Evolutionary conservation across 805 yeast species (phyloP), one percentile per base, ranked within the genome.

Genomic region (Monosporozyma servazzii): DNA sequence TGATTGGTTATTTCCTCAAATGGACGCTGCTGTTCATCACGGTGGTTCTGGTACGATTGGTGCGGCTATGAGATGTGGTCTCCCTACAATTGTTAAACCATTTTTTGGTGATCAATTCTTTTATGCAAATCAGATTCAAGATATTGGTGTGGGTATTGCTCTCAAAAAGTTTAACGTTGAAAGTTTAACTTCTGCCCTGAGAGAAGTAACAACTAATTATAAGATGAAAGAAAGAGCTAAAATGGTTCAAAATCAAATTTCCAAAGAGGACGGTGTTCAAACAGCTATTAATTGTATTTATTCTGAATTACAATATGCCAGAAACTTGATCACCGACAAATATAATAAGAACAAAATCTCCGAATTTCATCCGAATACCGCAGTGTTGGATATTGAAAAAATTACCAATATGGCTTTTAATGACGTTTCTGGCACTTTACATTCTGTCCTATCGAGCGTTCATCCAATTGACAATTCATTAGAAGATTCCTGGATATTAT

Each of bases 31-130:
- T 0, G 96, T 91, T 3, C 98, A 91, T 64, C 98, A 91, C 65
- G 98, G 98, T 40, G 98, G 98, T 0, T 84, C 96, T 0, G 98
- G 98, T 1, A 88, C 97, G 0, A 91, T 97, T 0, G 98, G 98
- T 7, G 96, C 96, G 0, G 78, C 95, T 2, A 66, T 91, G 50
- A 73, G 90, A 54, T 84, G 86, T 13, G 98, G 98, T 0, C 66
- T 86, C 31, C 97, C 98, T 1, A 88, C 96, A 0, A 77, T 91
- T 33, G 81, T 91, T 59, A 91, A 90, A 65, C 98, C 98, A 1
- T 91, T 91, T 62, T 91, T 91, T 66, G 98, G 96, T 0, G 98
- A 91, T 67, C 98, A 91, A 68, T 90, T 87, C 63, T 91, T 91
- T 64, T 91, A 87, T 66, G 96, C 95, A 0, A 73, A 78, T 21